These are phyloP conservation scores for Daldinia childiae DNA, from an alignment of 495 filamentous ascomycete species.

Conservation along the genomic window DNA sequence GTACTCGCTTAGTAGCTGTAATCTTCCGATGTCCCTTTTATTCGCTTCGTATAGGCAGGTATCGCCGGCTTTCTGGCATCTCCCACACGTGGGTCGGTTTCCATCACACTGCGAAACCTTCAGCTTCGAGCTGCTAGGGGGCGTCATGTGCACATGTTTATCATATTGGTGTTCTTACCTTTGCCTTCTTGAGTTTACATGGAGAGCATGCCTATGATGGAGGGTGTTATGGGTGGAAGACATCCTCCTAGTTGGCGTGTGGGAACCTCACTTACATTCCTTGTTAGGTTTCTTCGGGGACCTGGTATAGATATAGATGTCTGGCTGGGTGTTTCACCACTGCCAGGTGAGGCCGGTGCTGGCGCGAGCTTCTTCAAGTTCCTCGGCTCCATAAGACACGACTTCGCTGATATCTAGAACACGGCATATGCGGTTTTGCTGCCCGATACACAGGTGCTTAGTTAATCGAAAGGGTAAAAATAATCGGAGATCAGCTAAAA, in stretches of 20 bases:
- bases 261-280: conserved; percentile 31
- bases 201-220: conserved; percentile 35
- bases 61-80: conserved; percentile 34
- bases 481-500: conserved; percentile 13
- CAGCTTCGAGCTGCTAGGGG: conserved; percentile 5
- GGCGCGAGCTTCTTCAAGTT: conserved; percentile 36
- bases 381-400: conserved; percentile 29
- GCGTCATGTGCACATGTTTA: too few species aligned
- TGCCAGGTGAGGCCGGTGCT: conserved; percentile 17
- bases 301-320: conserved; percentile 14
- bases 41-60: conserved; percentile 38
- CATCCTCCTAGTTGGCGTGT: conserved; percentile 3
- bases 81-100: conserved; percentile 27
- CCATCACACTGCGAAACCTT: conserved; percentile 35
- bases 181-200: conserved; percentile 37
- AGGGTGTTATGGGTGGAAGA: conserved; percentile 22
- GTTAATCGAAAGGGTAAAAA: background rate
- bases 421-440: conserved; percentile 9
- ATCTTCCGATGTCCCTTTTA: conserved; percentile 29
- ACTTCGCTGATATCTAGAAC: background rate
- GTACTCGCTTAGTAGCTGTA: conserved; percentile 32
- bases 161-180: conserved; percentile 13
- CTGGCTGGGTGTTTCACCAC: conserved; percentile 6
- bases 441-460: conserved; percentile 1
- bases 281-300: conserved; percentile 30